A percentile compares a stretch with the other conserved stretches of the same genome.
phyloP scores from a whole-genome alignment of 257 asterid species.

The Jaltomata sinuosa region DNA sequence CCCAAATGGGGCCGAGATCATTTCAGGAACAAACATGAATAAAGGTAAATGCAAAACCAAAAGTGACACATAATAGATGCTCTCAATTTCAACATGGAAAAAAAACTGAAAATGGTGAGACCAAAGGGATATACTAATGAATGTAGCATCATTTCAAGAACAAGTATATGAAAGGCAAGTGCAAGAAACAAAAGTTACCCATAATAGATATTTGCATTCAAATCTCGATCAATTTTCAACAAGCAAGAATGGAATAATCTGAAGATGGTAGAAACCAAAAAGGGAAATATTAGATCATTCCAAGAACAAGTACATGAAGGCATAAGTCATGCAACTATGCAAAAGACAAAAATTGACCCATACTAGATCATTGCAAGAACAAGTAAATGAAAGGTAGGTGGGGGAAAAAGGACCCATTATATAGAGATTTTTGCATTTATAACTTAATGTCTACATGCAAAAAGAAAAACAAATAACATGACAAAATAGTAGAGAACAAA shows the following conservation, averaged over 20 bases:
- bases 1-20: not conserved
- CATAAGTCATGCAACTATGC: not conserved
- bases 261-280: too few relatives aligned
- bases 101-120: too few relatives aligned
- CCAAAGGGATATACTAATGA: not conserved
- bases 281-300: not conserved
- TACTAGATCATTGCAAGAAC: not conserved
- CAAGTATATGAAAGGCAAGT: not conserved
- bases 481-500: too few relatives aligned
- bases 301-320: not conserved
- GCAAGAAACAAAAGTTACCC: not conserved
- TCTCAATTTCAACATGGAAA: not conserved
- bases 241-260: not conserved
- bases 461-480: not conserved
- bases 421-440: not conserved
- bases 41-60: not conserved
- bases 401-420: not conserved
- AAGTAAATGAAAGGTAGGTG: not conserved
- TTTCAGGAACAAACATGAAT: not conserved
- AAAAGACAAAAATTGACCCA: not conserved
- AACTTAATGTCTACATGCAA: not conserved
- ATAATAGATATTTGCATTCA: not conserved
- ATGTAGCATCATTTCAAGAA: not conserved
- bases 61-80: too few relatives aligned
- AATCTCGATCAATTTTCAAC: not conserved